Evolutionary conservation across 805 yeast genomes (phyloP).

Genomic region (Barnettozyma botsteinii): DNA sequence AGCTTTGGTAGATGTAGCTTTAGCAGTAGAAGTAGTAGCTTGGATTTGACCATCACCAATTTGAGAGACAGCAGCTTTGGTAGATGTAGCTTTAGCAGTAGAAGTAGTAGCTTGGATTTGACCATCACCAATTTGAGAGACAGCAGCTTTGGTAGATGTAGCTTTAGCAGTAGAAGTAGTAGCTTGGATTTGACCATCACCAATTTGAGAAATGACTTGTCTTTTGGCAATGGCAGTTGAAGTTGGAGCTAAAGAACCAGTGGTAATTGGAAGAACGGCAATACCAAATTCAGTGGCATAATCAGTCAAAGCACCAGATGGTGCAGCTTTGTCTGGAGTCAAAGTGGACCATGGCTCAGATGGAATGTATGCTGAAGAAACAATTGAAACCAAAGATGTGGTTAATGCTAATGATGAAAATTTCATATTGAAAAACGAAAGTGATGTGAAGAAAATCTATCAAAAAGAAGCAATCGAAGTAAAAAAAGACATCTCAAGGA

Average conservation of each 20-base stretch:
- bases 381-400: slow-evolving; percentile 38
- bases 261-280: slow-evolving; percentile 46
- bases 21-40: slow-evolving; percentile 10
- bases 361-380: slow-evolving; percentile 59
- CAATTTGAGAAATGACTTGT: too few species aligned
- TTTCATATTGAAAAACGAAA: slow-evolving; percentile 30
- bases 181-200: slow-evolving; percentile 39
- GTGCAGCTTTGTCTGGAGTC: slow-evolving; percentile 52
- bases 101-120: slow-evolving; percentile 29
- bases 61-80: too few species aligned
- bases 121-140: slow-evolving; percentile 37
- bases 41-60: slow-evolving; percentile 42
- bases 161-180: slow-evolving; percentile 10
- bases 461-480: too few species aligned
- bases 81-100: slow-evolving; percentile 1
- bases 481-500: slow-evolving; percentile 17
- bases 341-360: slow-evolving; percentile 66
- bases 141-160: too few species aligned
- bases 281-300: slow-evolving; percentile 59
- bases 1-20: slow-evolving; percentile 21
- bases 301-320: slow-evolving; percentile 51
- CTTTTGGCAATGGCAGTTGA: slow-evolving; percentile 31
- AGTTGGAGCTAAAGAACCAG: slow-evolving; percentile 22
- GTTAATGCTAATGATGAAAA: slow-evolving; percentile 29
- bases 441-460: slow-evolving; percentile 13